Evolutionary conservation across 164 flowering plant genomes (phyloP), one percentile per base, ranked within the genome.

Genomic region (Aristolochia californica): DNA sequence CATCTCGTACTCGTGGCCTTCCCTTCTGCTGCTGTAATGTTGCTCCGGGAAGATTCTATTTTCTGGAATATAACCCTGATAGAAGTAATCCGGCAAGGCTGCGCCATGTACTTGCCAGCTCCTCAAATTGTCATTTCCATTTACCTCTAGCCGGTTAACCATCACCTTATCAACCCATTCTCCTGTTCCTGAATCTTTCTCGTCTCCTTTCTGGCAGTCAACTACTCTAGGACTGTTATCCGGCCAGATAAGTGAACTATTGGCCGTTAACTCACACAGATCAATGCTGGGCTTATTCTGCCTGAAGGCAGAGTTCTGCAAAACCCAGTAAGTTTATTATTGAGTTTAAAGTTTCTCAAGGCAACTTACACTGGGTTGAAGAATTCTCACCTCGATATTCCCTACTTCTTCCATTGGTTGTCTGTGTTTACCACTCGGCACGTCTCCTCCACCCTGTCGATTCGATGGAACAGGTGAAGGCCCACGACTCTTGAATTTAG

Each of bases 91-190:
- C 12, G 80, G 62, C 50, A 70, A 50, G 45, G 66, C 63, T 53
- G 72, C 71, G 56, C 76, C 79, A 21, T 80, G 83, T 62, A 78
- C 73, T 59, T 67, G 82, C 85, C 85, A 79, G 27, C 75, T 66
- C n/a, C 57, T 43, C 27, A 72, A 67, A 25, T 71, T 77, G 45
- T 63, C 81, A 51, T 66, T 63, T 62, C 71, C 69, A 55, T 12
- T 9, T 2, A 56, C 61, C 25, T 85, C 98, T 73, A 69, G 90
- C 70, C 79, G 83, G 82, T 91, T 88, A 55, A 91, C 95, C 95
- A 91, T 88, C 43, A 91, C 85, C 72, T 91, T 91, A 57, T 91
- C 98, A 22, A 86, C 91, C 98, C 98, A 91, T 61, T 83, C 88
- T 28, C 79, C 88, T 2, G 80, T 72, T 55, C 77, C 72, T 22